These are phyloP conservation scores for Colletotrichum sp. DNA, from an alignment of 2,329 filamentous ascomycete species.

Conservation along the genomic window DNA sequence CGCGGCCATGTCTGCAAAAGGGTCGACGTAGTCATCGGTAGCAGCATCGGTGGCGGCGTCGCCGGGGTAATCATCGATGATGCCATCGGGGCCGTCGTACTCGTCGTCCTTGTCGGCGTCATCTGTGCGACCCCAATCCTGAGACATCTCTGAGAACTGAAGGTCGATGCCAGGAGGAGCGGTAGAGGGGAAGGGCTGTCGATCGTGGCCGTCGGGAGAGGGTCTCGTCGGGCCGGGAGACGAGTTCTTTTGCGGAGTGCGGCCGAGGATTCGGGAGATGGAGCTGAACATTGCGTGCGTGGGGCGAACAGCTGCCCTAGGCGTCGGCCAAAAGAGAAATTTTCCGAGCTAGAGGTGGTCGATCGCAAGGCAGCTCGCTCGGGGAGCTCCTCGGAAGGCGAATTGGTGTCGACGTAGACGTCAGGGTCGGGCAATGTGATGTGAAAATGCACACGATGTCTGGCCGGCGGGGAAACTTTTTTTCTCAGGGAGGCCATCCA, in stretches of 20 bases:
- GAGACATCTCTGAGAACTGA: not conserved
- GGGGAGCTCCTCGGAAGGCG: not conserved
- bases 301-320: not conserved
- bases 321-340: not conserved
- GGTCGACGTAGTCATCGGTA: conserved; percentile 8
- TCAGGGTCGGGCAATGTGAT: not conserved
- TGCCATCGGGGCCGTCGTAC: not conserved
- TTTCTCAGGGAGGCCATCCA: not conserved
- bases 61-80: not conserved
- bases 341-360: not conserved
- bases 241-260: conserved; percentile 8
- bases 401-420: not conserved
- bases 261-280: conserved; percentile 1
- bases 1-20: conserved; percentile 6
- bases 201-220: not conserved
- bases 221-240: conserved; percentile 12
- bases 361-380: not conserved
- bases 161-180: conserved; percentile 2
- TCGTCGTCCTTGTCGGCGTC: not conserved
- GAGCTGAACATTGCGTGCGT: conserved; percentile 14
- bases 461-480: not conserved
- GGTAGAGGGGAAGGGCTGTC: not conserved
- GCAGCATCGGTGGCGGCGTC: not conserved
- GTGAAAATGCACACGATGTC: not conserved
- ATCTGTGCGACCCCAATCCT: not conserved